phyloP scores from a whole-genome alignment of 1,139 yeast species.

The Protomyces inouyei region DNA sequence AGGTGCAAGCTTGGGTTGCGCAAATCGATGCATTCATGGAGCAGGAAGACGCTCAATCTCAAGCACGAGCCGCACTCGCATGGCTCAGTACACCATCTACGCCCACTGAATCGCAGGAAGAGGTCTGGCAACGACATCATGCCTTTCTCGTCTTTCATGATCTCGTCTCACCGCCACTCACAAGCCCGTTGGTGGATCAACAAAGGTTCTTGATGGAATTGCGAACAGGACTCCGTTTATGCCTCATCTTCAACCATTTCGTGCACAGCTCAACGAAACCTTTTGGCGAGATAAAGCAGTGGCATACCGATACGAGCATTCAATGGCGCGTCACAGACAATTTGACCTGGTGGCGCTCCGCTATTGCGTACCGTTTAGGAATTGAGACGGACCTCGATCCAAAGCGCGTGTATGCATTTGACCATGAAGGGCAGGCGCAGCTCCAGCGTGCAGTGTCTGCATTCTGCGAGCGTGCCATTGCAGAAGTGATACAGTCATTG shows the following conservation, averaged over 20 bases:
- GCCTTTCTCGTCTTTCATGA: conserved; percentile 9
- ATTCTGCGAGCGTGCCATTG: conserved; percentile 13
- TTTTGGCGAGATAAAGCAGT: conserved; percentile 9
- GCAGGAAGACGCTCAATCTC: not conserved
- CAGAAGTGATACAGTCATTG: conserved; percentile 1
- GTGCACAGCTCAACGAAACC: conserved; percentile 16
- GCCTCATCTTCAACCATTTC: conserved; percentile 13
- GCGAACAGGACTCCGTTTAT: conserved; percentile 14
- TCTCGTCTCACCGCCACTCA: not conserved
- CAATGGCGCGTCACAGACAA: conserved; percentile 23
- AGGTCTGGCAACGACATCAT: not conserved
- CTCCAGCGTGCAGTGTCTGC: not conserved
- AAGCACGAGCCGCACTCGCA: not conserved
- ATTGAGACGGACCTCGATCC: not conserved
- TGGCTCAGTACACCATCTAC: not conserved
- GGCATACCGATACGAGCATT: conserved; percentile 9
- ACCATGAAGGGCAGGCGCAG: conserved; percentile 3
- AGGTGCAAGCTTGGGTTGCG: not conserved
- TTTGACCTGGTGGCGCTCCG: conserved; percentile 10
- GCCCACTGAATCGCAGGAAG: not conserved
- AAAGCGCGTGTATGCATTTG: not conserved
- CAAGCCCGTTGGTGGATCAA: not conserved
- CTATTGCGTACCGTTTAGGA: conserved; percentile 9
- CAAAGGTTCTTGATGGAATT: not conserved
- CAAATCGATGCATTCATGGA: not conserved